These are phyloP conservation scores for Penicillium sp. DNA, from an alignment of 2,329 filamentous ascomycete genomes.

Conservation along the genomic window DNA sequence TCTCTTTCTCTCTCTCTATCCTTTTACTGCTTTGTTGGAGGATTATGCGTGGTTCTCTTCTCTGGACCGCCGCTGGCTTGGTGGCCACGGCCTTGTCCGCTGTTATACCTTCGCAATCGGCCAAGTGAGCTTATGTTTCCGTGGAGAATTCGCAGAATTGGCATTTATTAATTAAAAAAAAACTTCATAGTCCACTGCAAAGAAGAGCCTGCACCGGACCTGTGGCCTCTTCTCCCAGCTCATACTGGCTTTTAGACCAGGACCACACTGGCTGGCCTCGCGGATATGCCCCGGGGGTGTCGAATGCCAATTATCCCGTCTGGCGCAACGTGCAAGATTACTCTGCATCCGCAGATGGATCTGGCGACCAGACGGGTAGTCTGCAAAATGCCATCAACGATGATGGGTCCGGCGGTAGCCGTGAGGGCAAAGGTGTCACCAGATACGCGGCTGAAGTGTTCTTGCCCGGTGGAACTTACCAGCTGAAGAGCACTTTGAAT, in stretches of 20 bases:
- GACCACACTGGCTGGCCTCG: constrained; percentile 13
- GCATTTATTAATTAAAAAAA: not conserved
- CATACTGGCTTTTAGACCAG: constrained; percentile 16
- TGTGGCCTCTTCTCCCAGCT: constrained; percentile 10
- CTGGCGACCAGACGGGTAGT: constrained; percentile 25
- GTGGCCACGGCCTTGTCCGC: not conserved
- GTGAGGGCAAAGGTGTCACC: constrained; percentile 32
- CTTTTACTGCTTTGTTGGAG: not conserved
- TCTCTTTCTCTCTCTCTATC: not conserved
- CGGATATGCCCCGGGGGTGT: constrained; percentile 14
- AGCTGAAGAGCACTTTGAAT: constrained; percentile 27
- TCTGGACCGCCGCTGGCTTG: not conserved
- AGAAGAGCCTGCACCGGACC: constrained; percentile 7
- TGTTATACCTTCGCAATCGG: not conserved
- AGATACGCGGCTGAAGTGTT: constrained; percentile 35
- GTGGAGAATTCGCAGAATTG: not conserved
- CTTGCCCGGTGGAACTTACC: constrained; percentile 33
- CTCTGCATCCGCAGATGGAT: constrained; percentile 36
- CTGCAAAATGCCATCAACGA: constrained; percentile 35
- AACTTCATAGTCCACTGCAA: not conserved
- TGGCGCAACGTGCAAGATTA: constrained; percentile 40
- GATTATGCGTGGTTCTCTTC: not conserved
- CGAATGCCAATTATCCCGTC: constrained; percentile 35
- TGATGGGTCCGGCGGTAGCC: constrained; percentile 29
- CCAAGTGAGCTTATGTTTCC: not conserved